A percentile compares a stretch with the other conserved stretches of the same genome.
Evolutionary conservation across 495 filamentous ascomycete species (phyloP).

Genomic region (Hypoxylon lenormandii): DNA sequence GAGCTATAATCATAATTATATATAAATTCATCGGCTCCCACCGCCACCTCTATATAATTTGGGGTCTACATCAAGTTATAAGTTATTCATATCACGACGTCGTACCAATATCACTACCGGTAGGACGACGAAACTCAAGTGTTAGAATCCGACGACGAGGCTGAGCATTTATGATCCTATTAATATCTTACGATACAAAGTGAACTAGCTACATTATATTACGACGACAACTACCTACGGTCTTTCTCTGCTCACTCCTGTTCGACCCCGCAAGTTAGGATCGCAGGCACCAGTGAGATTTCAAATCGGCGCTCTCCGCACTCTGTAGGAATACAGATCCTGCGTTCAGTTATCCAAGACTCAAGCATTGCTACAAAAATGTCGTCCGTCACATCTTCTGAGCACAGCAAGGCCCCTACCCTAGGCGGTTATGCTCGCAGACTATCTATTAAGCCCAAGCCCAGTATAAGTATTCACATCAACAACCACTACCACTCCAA

Average conservation of each 20-base stretch:
- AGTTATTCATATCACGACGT: slow-evolving; percentile 38
- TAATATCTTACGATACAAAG: not conserved
- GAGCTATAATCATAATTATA: slow-evolving; percentile 11
- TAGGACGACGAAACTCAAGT: not conserved
- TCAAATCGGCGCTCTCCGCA: not conserved
- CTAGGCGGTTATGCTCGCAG: slow-evolving; percentile 39
- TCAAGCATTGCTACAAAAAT: slow-evolving; percentile 17
- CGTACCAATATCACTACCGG: slow-evolving; percentile 11
- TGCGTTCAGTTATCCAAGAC: not conserved
- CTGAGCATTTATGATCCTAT: slow-evolving; percentile 6
- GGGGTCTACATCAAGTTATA: slow-evolving; percentile 8
- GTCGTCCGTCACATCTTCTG: slow-evolving; percentile 31
- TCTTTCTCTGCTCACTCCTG: slow-evolving; percentile 13
- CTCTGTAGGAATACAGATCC: not conserved
- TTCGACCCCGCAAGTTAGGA: slow-evolving; percentile 24
- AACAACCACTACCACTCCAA: slow-evolving; percentile 61
- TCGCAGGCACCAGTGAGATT: slow-evolving; percentile 4
- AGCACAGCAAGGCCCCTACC: slow-evolving; percentile 20
- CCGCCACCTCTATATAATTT: slow-evolving; percentile 16
- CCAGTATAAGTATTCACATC: slow-evolving; percentile 59
- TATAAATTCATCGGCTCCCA: slow-evolving; percentile 30
- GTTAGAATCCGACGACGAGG: slow-evolving; percentile 1
- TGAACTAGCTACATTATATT: not conserved
- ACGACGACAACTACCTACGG: slow-evolving; percentile 1
- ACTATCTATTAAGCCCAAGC: slow-evolving; percentile 41